Evolutionary conservation across 129 eudicot species (phyloP).

Genomic region (Scalesia atractyloides): DNA sequence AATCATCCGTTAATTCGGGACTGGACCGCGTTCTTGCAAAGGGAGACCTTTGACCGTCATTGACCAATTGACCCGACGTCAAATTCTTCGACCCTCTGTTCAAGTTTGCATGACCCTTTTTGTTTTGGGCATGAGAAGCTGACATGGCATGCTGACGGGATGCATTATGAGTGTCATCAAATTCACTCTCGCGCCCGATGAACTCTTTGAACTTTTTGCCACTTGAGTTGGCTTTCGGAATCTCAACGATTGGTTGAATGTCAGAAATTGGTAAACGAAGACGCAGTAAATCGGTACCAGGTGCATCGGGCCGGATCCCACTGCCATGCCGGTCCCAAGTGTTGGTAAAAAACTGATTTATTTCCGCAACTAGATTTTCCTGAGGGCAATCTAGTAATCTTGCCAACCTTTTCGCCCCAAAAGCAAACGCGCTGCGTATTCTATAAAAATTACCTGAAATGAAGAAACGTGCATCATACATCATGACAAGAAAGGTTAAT

Average conservation of each 20-base stretch:
- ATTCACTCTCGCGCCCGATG: constrained; percentile 36
- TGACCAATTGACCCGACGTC: constrained; percentile 42
- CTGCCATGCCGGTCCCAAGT: constrained; percentile 87
- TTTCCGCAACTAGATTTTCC: constrained; percentile 55
- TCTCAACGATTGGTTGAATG: constrained; percentile 23
- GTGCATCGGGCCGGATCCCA: constrained; percentile 79
- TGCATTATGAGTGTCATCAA: constrained; percentile 32
- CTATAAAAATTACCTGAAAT: constrained; percentile 68
- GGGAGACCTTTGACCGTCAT: constrained; percentile 57
- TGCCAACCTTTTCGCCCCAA: constrained; percentile 77
- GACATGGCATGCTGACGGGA: constrained; percentile 40
- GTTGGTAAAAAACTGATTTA: constrained; percentile 68
- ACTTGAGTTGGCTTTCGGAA: constrained; percentile 29
- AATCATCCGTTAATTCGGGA: constrained; percentile 74
- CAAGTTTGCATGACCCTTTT: constrained; percentile 46
- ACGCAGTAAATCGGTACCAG: constrained; percentile 30
- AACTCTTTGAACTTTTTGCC: constrained; percentile 38
- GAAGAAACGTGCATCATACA: constrained; percentile 2
- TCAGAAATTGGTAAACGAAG: constrained; percentile 28
- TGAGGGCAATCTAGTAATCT: constrained; percentile 75
- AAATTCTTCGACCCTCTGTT: constrained; percentile 49
- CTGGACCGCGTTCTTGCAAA: constrained; percentile 86
- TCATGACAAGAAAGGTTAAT: neutral
- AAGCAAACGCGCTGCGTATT: constrained; percentile 79
- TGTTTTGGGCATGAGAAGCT: constrained; percentile 42